Conservation (phyloP, 805 yeast genomes). For the Zygotorulaspora florentina region DNA sequence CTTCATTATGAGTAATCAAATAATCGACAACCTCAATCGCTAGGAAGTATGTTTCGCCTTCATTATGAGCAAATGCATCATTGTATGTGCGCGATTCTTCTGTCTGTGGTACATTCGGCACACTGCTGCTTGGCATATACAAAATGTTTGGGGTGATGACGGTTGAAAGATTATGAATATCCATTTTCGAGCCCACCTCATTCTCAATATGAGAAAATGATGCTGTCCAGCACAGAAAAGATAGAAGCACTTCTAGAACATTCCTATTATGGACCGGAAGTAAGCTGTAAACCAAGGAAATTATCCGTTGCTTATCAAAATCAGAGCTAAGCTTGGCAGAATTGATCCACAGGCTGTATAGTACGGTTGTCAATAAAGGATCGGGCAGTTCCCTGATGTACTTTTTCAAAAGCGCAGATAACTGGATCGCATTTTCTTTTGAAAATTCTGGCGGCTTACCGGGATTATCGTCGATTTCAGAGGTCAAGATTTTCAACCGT, state of each 20-base stretch:
- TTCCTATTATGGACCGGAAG: constrained; percentile 81
- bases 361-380: constrained; percentile 72
- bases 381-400: constrained; percentile 90
- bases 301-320: constrained; percentile 44
- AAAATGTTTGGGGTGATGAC: constrained; percentile 92
- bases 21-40: constrained; percentile 89
- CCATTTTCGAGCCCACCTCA: constrained; percentile 92
- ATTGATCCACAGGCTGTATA: constrained; percentile 75
- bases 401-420: constrained; percentile 88
- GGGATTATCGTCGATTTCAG: constrained; percentile 69
- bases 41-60: constrained; percentile 71
- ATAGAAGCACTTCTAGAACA: constrained; percentile 75
- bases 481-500: constrained; percentile 67
- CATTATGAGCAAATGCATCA: constrained; percentile 40
- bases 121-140: constrained; percentile 37
- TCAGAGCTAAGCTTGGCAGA: constrained; percentile 54
- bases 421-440: constrained; percentile 79
- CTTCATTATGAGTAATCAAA: constrained; percentile 76
- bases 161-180: constrained; percentile 88
- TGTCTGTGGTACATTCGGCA: constrained; percentile 29
- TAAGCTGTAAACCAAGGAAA: constrained; percentile 67
- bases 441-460: constrained; percentile 64
- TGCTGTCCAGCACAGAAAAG: constrained; percentile 91
- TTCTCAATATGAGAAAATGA: constrained; percentile 92
- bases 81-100: constrained; percentile 30